These are phyloP conservation scores for Suillus brevipes DNA, from an alignment of 768 basidiomycete species.

Conservation along the genomic window DNA sequence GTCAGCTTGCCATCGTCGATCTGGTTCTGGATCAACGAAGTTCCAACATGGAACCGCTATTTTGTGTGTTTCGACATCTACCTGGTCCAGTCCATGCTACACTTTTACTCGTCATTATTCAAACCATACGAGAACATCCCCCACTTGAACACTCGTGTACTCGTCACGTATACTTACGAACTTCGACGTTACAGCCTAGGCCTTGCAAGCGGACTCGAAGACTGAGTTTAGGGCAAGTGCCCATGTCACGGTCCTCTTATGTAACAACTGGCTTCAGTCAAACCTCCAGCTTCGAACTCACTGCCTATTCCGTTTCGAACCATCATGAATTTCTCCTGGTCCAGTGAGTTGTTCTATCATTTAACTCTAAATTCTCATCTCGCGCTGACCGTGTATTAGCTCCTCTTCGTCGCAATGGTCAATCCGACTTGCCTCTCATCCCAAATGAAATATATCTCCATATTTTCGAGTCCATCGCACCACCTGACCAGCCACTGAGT, in stretches of 20 bases:
- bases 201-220: too few relatives aligned
- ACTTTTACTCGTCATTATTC: constrained; percentile 8
- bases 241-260: too few relatives aligned
- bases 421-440: constrained; percentile 29
- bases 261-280: too few relatives aligned
- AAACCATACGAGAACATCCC: constrained; percentile 42
- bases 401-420: constrained; percentile 22
- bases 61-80: too few relatives aligned
- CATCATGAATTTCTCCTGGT: not conserved
- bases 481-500: constrained; percentile 14
- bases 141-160: too few relatives aligned
- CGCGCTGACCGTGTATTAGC: constrained; percentile 18
- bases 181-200: too few relatives aligned
- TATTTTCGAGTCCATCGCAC: constrained; percentile 39
- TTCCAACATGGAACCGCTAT: too few relatives aligned
- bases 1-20: not conserved
- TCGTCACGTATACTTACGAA: too few relatives aligned
- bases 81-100: not conserved
- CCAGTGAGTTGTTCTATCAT: not conserved
- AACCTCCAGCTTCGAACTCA: too few relatives aligned
- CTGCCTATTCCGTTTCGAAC: not conserved
- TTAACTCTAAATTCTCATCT: not conserved
- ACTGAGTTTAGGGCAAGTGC: too few relatives aligned
- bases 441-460: constrained; percentile 47
- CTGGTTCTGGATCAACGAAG: too few relatives aligned